Evolutionary conservation across 306 rosid genomes (phyloP), one percentile per base, ranked within the genome.

Genomic region (Hylodesmum podocarpum): DNA sequence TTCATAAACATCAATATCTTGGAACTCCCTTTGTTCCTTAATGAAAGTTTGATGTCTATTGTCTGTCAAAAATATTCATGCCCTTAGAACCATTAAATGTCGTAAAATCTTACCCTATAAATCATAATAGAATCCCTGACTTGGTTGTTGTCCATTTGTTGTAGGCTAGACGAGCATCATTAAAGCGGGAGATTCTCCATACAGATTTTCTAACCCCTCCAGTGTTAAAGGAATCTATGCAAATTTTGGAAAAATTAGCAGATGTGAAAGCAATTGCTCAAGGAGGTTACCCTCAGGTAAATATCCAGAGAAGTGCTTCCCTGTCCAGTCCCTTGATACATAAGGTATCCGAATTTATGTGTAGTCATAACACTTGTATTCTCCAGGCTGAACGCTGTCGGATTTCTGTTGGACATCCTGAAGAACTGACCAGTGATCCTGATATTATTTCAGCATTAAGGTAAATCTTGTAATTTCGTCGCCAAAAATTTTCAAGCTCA

Each of bases 231-330:
- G 97, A 90, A 85, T 90, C 97, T 13, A 84, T 94, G 92, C 86
- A 78, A 71, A 83, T 91, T 54, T 59, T 94, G 84, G 88, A 80
- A 61, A 94, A 90, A 70, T 75, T 94, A 77, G 90, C 97, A 15
- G 92, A 89, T 14, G 75, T 92, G 76, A 88, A 88, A 85, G 94
- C 96, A 69, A 72, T 90, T 75, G 81, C 88, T 70, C 98, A 94
- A 81, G 98, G 98, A 84, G 98, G 97, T 81, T 94, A 90, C 73
- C 96, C 96, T 14, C 91, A 91, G 97, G 98, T 94, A 78, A 75
- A 33, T 66, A 57, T 75, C 27, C 10, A 15, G 37, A 58, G 61
- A 62, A 77, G 12, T 69, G n/a, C 33, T 65, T 62, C 18, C 51
- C 59, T 68, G 66, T 22, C 51, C 59, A 72, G 66, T 11, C 33